phyloP scores from a whole-genome alignment of 2,329 filamentous ascomycete genomes.

The Alternaria metachromatica region DNA sequence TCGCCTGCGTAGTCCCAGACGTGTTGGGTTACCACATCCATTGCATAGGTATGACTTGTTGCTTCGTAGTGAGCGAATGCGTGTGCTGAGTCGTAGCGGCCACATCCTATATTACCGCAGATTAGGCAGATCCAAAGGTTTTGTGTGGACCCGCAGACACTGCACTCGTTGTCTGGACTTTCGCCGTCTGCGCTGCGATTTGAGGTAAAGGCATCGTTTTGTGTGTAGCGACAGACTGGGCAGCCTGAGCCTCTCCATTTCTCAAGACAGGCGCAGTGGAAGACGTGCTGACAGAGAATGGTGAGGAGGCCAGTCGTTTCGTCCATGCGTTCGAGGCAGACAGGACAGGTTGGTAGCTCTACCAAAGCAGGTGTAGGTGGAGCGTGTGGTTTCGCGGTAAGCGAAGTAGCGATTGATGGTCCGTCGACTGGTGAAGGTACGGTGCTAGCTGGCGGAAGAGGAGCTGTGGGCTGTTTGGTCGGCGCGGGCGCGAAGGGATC shows the following conservation, averaged over 20 bases:
- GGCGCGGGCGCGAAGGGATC: slow-evolving; percentile 69
- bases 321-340: slow-evolving; percentile 97
- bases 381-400: slow-evolving; percentile 68
- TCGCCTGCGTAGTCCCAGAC: slow-evolving; percentile 98
- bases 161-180: slow-evolving; percentile 72
- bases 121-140: slow-evolving; percentile 97
- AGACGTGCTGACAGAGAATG: slow-evolving; percentile 96
- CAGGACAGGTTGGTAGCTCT: slow-evolving; percentile 93
- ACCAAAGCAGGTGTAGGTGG: slow-evolving; percentile 83
- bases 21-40: slow-evolving; percentile 91
- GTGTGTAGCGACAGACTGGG: slow-evolving; percentile 91
- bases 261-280: slow-evolving; percentile 93
- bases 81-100: slow-evolving; percentile 91
- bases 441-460: slow-evolving; percentile 36
- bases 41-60: slow-evolving; percentile 86
- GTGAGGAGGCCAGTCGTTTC: slow-evolving; percentile 94
- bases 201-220: slow-evolving; percentile 58
- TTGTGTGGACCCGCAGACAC: slow-evolving; percentile 76
- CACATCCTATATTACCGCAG: slow-evolving; percentile 90
- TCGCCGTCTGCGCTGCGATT: slow-evolving; percentile 47
- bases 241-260: slow-evolving; percentile 96
- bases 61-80: slow-evolving; percentile 93
- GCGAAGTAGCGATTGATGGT: slow-evolving; percentile 49
- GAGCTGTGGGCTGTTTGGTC: slow-evolving; percentile 43
- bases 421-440: slow-evolving; percentile 46